A percentile compares a stretch with the other conserved stretches of the same genome.
Conservation (phyloP, 148 eudicot genomes). For the Vaccinium myrtillus region DNA sequence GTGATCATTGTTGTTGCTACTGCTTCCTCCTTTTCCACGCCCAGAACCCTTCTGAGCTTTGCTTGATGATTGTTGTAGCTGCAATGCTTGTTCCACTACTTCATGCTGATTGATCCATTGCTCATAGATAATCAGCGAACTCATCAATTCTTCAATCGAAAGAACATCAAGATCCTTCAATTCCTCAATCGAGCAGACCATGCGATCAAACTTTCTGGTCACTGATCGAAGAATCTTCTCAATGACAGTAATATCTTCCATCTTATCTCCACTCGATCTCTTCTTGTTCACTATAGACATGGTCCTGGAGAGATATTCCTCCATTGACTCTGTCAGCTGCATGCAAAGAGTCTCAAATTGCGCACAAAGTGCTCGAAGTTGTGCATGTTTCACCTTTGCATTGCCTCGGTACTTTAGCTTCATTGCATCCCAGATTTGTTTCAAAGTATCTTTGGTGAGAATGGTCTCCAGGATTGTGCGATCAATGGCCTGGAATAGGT, state of each 20-base stretch:
- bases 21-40: neutral
- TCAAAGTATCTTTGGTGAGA: neutral
- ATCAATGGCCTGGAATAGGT: neutral
- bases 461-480: neutral
- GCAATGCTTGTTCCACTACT: neutral
- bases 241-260: neutral
- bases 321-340: neutral
- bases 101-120: neutral
- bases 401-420: neutral
- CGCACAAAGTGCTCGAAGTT: neutral
- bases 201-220: neutral
- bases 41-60: neutral
- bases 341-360: no score
- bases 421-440: neutral
- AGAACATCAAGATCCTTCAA: constrained; percentile 5
- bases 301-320: neutral
- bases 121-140: constrained; percentile 2
- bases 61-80: neutral
- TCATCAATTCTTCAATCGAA: constrained; percentile 6
- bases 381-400: neutral
- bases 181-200: constrained; percentile 4
- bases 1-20: neutral
- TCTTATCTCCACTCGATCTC: constrained; percentile 5
- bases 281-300: neutral
- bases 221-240: constrained; percentile 9